Conservation (phyloP, 176 grass and related monocot species). For the Avena eriantha region DNA sequence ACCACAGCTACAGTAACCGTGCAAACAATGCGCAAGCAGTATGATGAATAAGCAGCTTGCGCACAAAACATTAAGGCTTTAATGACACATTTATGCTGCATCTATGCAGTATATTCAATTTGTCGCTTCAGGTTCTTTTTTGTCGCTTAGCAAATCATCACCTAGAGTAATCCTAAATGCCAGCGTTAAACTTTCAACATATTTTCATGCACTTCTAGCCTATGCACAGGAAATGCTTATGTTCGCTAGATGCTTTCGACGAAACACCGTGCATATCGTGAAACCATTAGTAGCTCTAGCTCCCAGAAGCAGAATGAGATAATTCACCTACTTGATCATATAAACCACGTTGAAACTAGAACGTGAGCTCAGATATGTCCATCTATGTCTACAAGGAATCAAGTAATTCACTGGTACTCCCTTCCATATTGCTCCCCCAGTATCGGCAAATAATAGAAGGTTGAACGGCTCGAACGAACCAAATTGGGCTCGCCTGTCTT, state of each 20-base stretch:
- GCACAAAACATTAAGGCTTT: background rate
- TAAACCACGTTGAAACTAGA: background rate
- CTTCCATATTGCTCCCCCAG: background rate
- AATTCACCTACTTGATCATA: constrained; percentile 19
- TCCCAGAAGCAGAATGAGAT: constrained; percentile 23
- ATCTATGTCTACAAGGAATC: constrained; percentile 7
- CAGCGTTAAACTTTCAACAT: constrained; percentile 14
- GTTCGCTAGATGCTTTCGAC: background rate
- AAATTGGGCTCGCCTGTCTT: constrained; percentile 14
- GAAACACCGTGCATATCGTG: background rate
- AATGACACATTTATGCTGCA: constrained; percentile 17
- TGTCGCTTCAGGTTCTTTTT: constrained; percentile 5
- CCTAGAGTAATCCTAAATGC: background rate
- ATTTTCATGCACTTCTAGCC: background rate
- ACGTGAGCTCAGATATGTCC: constrained; percentile 19
- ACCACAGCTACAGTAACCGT: constrained; percentile 20
- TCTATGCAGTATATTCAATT: constrained; percentile 1
- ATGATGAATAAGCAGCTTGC: constrained; percentile 13
- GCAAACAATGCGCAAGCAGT: background rate
- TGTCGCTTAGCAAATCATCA: constrained; percentile 28
- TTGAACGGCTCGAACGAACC: background rate
- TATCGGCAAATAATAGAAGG: background rate
- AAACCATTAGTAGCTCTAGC: constrained; percentile 2
- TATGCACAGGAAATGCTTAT: background rate
- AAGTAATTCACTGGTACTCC: background rate